Evolutionary conservation across 768 basidiomycete species (phyloP).

Genomic region (Psilocybe subaeruginosa): DNA sequence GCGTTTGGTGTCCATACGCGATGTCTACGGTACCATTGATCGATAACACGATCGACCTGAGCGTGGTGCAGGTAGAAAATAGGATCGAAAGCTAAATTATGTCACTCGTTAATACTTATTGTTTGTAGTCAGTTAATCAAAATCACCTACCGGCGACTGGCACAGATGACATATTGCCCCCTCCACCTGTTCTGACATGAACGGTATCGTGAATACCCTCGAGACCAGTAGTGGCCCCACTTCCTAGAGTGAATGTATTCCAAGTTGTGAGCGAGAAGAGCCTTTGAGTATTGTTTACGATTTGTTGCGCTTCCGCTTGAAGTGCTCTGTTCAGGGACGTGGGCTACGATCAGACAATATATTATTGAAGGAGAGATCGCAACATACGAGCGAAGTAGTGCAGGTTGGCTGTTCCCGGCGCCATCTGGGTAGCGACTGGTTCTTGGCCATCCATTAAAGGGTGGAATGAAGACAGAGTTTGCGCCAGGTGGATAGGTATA

Average conservation of each 20-base stretch:
- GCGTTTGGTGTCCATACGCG: constrained; percentile 33
- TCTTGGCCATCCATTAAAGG: too few species aligned
- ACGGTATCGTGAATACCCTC: constrained; percentile 53
- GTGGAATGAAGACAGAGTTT: too few species aligned
- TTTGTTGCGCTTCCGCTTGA: constrained; percentile 24
- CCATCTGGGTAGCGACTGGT: too few species aligned
- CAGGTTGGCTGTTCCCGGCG: too few species aligned
- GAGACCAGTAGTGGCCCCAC: constrained; percentile 46
- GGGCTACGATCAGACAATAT: too few species aligned
- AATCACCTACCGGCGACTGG: constrained; percentile 39
- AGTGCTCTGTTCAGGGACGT: constrained; percentile 11
- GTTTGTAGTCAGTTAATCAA: not conserved
- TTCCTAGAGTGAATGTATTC: constrained; percentile 39
- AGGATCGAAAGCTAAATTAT: too few species aligned
- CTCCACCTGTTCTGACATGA: constrained; percentile 45
- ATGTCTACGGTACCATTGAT: constrained; percentile 43
- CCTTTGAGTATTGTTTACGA: constrained; percentile 36
- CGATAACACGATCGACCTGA: constrained; percentile 55
- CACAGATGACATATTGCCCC: constrained; percentile 44
- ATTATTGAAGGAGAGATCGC: too few species aligned
- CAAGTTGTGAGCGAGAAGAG: constrained; percentile 42
- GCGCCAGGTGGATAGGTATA: too few species aligned
- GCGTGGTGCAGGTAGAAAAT: constrained; percentile 28
- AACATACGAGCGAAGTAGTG: too few species aligned
- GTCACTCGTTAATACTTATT: not conserved